Evolutionary conservation across 352 stramenopile species (phyloP).

Genomic region (Pythium rhizo-oryzae): DNA sequence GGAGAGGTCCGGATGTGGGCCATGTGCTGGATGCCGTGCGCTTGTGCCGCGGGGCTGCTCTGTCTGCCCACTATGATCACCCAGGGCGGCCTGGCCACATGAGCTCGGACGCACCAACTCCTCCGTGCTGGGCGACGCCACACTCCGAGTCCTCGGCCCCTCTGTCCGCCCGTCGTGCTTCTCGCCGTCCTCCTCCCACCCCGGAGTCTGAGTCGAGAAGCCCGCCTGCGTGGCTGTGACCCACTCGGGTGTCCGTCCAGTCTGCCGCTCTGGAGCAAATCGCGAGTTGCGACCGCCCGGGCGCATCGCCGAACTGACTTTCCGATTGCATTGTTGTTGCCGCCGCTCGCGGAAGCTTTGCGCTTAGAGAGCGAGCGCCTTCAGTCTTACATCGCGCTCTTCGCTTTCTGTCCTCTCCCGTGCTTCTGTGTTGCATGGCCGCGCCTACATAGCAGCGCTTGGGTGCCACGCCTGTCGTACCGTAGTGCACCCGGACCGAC

Average conservation of each 20-base stretch:
- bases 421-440: background rate
- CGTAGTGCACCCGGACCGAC: background rate
- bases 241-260: slow-evolving; percentile 10
- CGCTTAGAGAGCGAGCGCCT: background rate
- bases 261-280: background rate
- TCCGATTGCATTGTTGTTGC: background rate
- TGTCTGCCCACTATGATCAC: slow-evolving; percentile 1
- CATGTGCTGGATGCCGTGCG: background rate
- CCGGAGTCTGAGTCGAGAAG: too few species aligned
- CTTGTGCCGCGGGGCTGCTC: background rate
- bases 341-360: background rate
- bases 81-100: too few species aligned
- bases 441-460: background rate
- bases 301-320: background rate
- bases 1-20: background rate
- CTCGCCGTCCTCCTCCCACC: background rate
- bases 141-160: too few species aligned
- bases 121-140: background rate
- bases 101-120: too few species aligned
- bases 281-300: too few species aligned
- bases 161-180: background rate
- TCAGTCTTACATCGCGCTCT: slow-evolving; percentile 3
- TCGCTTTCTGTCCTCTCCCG: too few species aligned
- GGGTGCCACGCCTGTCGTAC: background rate
- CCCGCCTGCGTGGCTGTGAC: too few species aligned